Evolutionary conservation across 192 early-diverging fungal genomes (phyloP), one percentile per base, ranked within the genome.

Genomic region (Coemansia aciculifera): DNA sequence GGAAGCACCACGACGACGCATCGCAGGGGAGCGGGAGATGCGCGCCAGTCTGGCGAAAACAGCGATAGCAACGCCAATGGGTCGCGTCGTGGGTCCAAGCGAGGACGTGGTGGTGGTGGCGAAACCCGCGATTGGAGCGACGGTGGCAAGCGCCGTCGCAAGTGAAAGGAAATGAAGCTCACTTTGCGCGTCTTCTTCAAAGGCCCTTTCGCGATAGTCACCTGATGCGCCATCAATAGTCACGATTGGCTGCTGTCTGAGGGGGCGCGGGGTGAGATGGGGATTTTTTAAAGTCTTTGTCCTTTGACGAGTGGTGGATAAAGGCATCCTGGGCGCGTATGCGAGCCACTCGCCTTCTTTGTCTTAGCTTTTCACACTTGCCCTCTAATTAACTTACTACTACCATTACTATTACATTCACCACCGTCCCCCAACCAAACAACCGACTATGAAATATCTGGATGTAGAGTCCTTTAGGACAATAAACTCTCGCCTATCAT

Each of bases 401-500:
- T 19, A 23, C 23, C 42, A 60, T 21, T 48, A 48, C 24, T 43
- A 23, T 7, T 37, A n/a, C 36, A n/a, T 68, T 3, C 46, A 24
- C 49, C 21, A 38, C 13, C 36, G 38, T 19, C 43, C 54, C 36
- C 48, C 56, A 42, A 32, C 34, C 40, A 12, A 21, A 29, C 39
- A 49, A 40, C 23, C n/a, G 11, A n/a, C 57, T 69, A 38, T 63
- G 95, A 97, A 97, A 83, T 97, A 92, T 60, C 88, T 97, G 52
- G 92, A 93, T 59, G 87, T 88, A 63, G 85, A 89, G 36, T 83
- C 88, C 13, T 87, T 99, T 62, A 93, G 94, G 63, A 82, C 87
- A 54, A 85, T 99, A 54, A 99, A 97, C 82, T 87, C 88, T 64
- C 89, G 85, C 9, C 87, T 99, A 24, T 86, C 88, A 38, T 97